Percentiles rank a stretch among this genome's conserved stretches.
Evolutionary conservation across 2,329 filamentous ascomycete genomes (phyloP).

Genomic region (Endothia cerciana): DNA sequence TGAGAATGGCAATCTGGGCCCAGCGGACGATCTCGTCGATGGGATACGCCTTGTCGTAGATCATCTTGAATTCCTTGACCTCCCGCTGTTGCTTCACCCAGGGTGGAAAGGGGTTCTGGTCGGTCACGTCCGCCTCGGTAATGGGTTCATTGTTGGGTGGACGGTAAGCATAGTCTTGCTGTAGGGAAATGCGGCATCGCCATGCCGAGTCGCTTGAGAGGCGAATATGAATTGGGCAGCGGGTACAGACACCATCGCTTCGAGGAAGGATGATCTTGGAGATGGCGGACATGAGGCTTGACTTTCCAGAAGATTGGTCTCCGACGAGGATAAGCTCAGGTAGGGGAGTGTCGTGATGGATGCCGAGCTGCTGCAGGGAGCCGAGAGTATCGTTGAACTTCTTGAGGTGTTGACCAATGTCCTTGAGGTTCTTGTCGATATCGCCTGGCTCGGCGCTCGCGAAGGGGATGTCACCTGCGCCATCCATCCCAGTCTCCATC

Average conservation of each 20-base stretch:
- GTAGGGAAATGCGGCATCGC: slow-evolving; percentile 70
- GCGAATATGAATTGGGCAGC: slow-evolving; percentile 81
- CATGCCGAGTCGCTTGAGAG: slow-evolving; percentile 64
- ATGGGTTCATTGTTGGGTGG: slow-evolving; percentile 45
- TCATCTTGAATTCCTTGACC: slow-evolving; percentile 64
- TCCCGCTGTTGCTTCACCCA: slow-evolving; percentile 61
- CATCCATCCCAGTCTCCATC: slow-evolving; percentile 12
- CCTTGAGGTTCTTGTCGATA: slow-evolving; percentile 46
- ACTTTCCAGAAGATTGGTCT: slow-evolving; percentile 85
- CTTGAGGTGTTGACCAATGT: slow-evolving; percentile 67
- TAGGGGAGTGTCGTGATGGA: slow-evolving; percentile 71
- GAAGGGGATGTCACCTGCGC: slow-evolving; percentile 34
- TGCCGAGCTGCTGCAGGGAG: slow-evolving; percentile 71
- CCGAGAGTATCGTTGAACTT: slow-evolving; percentile 68
- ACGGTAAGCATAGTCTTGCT: slow-evolving; percentile 64
- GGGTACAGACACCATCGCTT: slow-evolving; percentile 73
- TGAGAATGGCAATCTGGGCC: slow-evolving; percentile 78
- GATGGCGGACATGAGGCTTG: slow-evolving; percentile 67
- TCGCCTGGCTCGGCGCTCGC: slow-evolving; percentile 26
- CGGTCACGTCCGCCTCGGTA: slow-evolving; percentile 51
- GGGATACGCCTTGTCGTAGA: slow-evolving; percentile 63
- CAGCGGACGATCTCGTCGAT: slow-evolving; percentile 71
- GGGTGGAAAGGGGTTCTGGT: slow-evolving; percentile 61
- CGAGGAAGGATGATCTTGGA: slow-evolving; percentile 73
- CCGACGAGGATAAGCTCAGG: slow-evolving; percentile 84